Percentiles rank a stretch among this genome's conserved stretches.
These are phyloP conservation scores for Colletotrichum euphorbiae DNA, from an alignment of 2,329 filamentous ascomycete species.

Conservation along the genomic window DNA sequence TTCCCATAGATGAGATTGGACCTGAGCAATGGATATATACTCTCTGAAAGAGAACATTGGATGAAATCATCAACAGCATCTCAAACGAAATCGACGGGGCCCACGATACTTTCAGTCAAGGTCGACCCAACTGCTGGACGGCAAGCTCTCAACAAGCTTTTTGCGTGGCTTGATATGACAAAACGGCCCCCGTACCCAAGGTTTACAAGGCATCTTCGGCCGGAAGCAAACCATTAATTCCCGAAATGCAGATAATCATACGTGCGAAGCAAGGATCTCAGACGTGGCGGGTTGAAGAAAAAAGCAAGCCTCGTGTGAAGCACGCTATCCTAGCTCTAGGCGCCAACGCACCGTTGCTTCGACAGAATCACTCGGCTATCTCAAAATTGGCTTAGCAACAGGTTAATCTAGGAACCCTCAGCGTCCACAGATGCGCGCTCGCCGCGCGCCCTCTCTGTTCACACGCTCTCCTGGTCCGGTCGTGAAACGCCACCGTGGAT, in stretches of 20 bases:
- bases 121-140: no score
- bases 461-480: background rate
- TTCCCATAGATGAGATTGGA: no score
- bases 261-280: background rate
- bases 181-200: background rate
- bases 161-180: background rate
- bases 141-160: no score
- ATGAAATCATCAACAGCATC: no score
- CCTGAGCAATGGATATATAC: no score
- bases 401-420: background rate
- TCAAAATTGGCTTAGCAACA: background rate
- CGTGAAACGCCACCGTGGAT: background rate
- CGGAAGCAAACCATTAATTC: no score
- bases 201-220: no score
- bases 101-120: no score
- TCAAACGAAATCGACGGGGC: no score
- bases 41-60: no score
- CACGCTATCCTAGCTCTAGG: background rate
- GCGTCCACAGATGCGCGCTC: background rate
- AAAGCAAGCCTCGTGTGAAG: conserved; percentile 1
- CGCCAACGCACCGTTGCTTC: background rate
- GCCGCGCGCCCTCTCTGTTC: background rate
- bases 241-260: background rate
- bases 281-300: background rate
- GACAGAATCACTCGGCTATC: background rate